These are phyloP conservation scores for Tylopilus sp. DNA, from an alignment of 1,284 basidiomycete genomes.

Conservation along the genomic window DNA sequence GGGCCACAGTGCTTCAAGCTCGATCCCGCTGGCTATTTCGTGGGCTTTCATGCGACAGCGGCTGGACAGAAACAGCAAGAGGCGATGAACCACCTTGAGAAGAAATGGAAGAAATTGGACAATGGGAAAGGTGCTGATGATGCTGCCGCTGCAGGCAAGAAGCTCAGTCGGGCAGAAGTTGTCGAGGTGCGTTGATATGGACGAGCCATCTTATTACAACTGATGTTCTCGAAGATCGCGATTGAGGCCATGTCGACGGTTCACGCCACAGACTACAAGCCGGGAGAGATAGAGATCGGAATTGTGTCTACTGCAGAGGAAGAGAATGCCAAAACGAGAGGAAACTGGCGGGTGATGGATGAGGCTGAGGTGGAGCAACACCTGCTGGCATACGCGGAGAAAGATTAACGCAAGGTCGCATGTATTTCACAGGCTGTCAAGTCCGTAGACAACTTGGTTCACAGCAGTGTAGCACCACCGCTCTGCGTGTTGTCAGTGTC, in stretches of 20 bases:
- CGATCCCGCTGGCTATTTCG: conserved; percentile 98
- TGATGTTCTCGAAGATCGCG: conserved; percentile 64
- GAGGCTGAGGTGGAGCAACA: conserved; percentile 84
- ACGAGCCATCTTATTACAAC: not conserved
- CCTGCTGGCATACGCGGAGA: conserved; percentile 89
- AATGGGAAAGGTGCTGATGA: conserved; percentile 74
- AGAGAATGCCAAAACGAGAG: conserved; percentile 65
- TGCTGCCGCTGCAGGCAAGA: conserved; percentile 65
- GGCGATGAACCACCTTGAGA: conserved; percentile 97
- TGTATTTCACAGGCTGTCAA: conserved; percentile 9
- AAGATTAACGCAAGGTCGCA: conserved; percentile 59
- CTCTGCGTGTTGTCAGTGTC: conserved; percentile 45
- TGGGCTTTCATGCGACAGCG: conserved; percentile 96
- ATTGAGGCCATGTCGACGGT: conserved; percentile 94
- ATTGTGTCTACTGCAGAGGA: conserved; percentile 73
- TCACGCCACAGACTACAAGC: conserved; percentile 93
- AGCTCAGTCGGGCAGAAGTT: conserved; percentile 64
- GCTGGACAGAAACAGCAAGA: conserved; percentile 98
- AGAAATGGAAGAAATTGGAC: conserved; percentile 97
- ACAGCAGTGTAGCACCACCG: conserved; percentile 65
- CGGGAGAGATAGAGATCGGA: conserved; percentile 84
- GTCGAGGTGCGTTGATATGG: conserved; percentile 69
- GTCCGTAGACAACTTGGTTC: conserved; percentile 17
- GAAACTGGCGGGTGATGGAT: conserved; percentile 81
- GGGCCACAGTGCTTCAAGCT: conserved; percentile 97